Evolutionary conservation across 2,329 filamentous ascomycete species (phyloP).

Genomic region (Calonectria naviculata): DNA sequence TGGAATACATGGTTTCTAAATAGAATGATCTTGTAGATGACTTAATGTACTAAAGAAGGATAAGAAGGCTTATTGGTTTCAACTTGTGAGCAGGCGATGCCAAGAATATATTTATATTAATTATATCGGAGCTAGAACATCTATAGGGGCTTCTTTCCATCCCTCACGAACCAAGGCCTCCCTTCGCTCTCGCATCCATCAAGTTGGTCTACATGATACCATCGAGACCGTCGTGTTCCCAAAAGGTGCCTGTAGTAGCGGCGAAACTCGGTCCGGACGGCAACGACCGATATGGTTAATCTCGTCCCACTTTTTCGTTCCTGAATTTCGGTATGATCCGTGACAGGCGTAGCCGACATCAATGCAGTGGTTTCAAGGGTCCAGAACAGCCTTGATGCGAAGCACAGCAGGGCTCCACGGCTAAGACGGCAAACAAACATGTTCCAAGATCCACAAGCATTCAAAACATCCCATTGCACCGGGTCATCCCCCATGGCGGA

Average conservation of each 20-base stretch:
- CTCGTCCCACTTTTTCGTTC: conserved; percentile 3
- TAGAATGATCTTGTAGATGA: not conserved
- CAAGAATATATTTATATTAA: not conserved
- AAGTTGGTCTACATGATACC: not conserved
- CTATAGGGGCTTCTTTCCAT: too few species aligned
- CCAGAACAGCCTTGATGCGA: not conserved
- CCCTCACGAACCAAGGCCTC: not conserved
- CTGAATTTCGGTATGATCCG: conserved; percentile 16
- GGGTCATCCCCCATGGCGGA: not conserved
- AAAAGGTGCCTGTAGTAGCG: not conserved
- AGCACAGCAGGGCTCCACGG: conserved; percentile 3
- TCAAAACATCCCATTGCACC: conserved; percentile 4
- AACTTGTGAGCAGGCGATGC: not conserved
- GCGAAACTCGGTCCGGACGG: conserved; percentile 21
- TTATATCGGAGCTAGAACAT: not conserved
- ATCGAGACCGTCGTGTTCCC: conserved; percentile 11
- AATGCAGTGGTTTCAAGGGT: not conserved
- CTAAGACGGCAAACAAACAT: conserved; percentile 15
- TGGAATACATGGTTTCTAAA: conserved; percentile 20
- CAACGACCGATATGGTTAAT: not conserved
- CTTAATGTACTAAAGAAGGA: not conserved
- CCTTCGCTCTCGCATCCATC: not conserved
- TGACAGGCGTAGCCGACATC: not conserved
- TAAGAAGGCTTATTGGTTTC: not conserved
- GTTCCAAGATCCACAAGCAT: not conserved